Evolutionary conservation across 257 asterid genomes (phyloP), one percentile per base, ranked within the genome.

Genomic region (Solanum piurae): DNA sequence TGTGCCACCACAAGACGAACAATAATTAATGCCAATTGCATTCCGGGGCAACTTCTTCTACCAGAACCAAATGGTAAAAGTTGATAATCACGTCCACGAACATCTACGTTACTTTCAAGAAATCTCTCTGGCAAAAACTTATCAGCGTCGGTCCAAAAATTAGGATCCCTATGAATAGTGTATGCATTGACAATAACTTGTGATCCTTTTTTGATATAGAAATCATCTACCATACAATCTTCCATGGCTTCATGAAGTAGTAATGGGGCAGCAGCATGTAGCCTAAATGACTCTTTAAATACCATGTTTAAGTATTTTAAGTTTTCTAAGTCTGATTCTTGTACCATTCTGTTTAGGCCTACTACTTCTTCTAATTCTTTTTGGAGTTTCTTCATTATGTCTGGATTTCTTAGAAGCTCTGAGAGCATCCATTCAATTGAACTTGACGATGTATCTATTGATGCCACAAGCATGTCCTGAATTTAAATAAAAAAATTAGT

Each of bases 41-140:
- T 74, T 3, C 98, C 98, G 0, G 94, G 98, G 49, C 95, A 94
- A 2, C 92, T 89, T 49, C 96, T 91, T 75, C 96, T 89, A 4
- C 95, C 95, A 0, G 95, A 87, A 0, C 96, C 94, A 29, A 92
- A 92, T 0, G 95, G 98, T 27, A 93, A 76, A 37, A 94, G 94
- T 89, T 91, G 88, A 36, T 91, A 94, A 82, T 94, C 92, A 0
- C 89, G 92, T 7, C 98, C 96, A 76, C 89, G 58, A 1, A 90
- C 79, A 23, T 94, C 96, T 18, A 93, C 18, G 1, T 87, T 86
- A 27, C 90, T 89, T 21, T 90, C 91, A 8, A 33, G 18, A 74
- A 94, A 94, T 76, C 96, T 92, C 83, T 94, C 94, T 0, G 98
- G 98, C 8, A 88, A 12, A 87, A 92, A 94, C 91, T 79, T 91